Conservation (phyloP, 2,329 filamentous ascomycete species). For the Sporothrix dimorphospora region DNA sequence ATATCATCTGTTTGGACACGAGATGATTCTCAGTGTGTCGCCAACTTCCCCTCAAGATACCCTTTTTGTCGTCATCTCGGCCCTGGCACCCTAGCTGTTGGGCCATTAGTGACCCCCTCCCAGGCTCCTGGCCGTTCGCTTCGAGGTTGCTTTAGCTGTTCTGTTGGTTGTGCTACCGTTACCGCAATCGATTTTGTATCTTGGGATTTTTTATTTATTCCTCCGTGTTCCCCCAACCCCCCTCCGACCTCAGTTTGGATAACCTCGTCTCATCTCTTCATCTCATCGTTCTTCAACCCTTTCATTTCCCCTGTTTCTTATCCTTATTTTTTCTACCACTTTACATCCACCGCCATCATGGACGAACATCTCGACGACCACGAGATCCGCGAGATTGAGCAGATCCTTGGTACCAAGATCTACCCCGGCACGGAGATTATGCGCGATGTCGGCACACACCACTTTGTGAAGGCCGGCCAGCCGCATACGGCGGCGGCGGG, state of each 20-base stretch:
- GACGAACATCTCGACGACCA: constrained; percentile 29
- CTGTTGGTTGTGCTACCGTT: background rate
- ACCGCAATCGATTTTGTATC: background rate
- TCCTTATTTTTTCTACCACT: background rate
- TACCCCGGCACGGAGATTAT: constrained; percentile 46
- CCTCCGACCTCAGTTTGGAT: background rate
- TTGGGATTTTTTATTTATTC: background rate
- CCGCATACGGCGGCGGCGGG: constrained; percentile 39
- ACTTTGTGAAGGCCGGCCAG: constrained; percentile 61
- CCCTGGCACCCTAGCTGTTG: background rate
- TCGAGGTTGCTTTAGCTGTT: background rate
- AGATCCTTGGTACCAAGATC: constrained; percentile 35
- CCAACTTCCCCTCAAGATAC: background rate
- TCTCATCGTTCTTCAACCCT: background rate
- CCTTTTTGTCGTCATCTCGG: background rate
- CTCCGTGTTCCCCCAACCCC: background rate
- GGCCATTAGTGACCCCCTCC: background rate
- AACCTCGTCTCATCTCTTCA: background rate
- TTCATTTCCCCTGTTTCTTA: background rate
- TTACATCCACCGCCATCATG: background rate
- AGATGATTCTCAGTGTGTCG: background rate
- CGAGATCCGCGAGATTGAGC: constrained; percentile 29
- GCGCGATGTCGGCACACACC: constrained; percentile 60
- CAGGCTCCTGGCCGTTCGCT: too few species aligned
- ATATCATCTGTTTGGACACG: background rate